These are phyloP conservation scores for Ananas comosus DNA, from an alignment of 176 grass and related monocot species.

Conservation along the genomic window DNA sequence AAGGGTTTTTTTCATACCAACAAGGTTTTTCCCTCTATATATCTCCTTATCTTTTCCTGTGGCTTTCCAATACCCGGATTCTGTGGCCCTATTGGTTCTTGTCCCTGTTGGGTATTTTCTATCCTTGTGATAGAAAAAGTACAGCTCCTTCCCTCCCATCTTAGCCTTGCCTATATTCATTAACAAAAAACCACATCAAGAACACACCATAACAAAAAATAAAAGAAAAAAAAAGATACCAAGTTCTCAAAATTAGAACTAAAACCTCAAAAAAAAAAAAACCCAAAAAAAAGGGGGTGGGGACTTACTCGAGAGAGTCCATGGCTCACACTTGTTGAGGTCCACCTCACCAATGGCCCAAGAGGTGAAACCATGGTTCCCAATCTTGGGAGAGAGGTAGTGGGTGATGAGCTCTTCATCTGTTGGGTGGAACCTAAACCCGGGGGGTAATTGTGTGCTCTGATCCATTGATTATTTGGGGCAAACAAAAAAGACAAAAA, in stretches of 20 bases:
- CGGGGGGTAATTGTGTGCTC: conserved; percentile 58
- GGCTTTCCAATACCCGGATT: conserved; percentile 92
- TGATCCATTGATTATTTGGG: conserved; percentile 13
- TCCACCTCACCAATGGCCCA: conserved; percentile 86
- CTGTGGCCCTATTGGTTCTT: conserved; percentile 80
- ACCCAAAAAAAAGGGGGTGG: too few relatives aligned
- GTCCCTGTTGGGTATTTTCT: conserved; percentile 94
- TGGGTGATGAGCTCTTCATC: conserved; percentile 94
- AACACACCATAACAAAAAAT: background rate
- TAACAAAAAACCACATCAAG: too few relatives aligned
- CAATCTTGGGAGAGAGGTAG: conserved; percentile 67
- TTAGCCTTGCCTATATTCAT: conserved; percentile 45
- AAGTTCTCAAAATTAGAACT: background rate
- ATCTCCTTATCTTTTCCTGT: conserved; percentile 99
- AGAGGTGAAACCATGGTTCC: conserved; percentile 37
- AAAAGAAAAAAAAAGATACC: background rate
- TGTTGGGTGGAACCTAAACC: conserved; percentile 91
- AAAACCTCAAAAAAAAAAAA: background rate
- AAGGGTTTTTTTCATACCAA: conserved; percentile 99
- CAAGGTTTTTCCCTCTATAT: conserved; percentile 42
- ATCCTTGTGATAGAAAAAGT: conserved; percentile 89
- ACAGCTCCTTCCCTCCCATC: conserved; percentile 96
- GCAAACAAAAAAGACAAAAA: background rate
- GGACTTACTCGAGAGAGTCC: conserved; percentile 67
- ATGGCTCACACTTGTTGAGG: conserved; percentile 96